These are phyloP conservation scores for Hamamelis virginiana DNA, from an alignment of 164 flowering plant genomes.

Conservation along the genomic window DNA sequence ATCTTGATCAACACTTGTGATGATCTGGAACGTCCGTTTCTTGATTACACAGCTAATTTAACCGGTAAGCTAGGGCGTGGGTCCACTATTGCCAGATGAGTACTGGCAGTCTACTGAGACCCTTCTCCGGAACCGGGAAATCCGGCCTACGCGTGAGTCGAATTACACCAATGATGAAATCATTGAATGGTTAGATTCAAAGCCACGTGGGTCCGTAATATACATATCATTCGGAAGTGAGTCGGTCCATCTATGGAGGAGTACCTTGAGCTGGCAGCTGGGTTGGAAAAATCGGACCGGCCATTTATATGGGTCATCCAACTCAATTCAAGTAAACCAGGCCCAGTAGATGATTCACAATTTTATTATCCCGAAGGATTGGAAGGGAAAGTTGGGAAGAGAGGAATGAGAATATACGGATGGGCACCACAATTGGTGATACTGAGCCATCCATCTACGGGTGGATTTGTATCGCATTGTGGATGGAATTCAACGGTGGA, in stretches of 20 bases:
- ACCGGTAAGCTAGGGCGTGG: background rate
- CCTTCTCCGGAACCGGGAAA: conserved; percentile 15
- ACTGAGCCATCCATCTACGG: conserved; percentile 64
- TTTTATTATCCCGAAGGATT: conserved; percentile 41
- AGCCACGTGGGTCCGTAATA: conserved; percentile 42
- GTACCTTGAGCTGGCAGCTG: conserved; percentile 26
- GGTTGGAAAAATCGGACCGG: conserved; percentile 26
- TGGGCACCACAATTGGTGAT: conserved; percentile 81
- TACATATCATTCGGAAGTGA: conserved; percentile 46
- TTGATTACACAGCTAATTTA: background rate
- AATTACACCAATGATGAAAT: conserved; percentile 32
- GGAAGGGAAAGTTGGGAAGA: conserved; percentile 28
- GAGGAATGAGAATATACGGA: conserved; percentile 56
- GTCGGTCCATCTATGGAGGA: conserved; percentile 35
- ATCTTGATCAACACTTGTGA: too few relatives aligned
- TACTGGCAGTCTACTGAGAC: conserved; percentile 1
- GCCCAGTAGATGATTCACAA: too few relatives aligned
- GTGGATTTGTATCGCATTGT: conserved; percentile 60
- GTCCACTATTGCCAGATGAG: background rate
- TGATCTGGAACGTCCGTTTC: too few relatives aligned
- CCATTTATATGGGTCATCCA: conserved; percentile 62
- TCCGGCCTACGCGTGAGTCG: conserved; percentile 19
- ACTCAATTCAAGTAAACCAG: conserved; percentile 9
- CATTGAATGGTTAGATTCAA: conserved; percentile 37
- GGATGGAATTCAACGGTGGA: conserved; percentile 77